Percentiles rank a stretch among this genome's conserved stretches.
Evolutionary conservation across 208 protist genomes (phyloP).

Genomic region (Leishmania turanica): DNA sequence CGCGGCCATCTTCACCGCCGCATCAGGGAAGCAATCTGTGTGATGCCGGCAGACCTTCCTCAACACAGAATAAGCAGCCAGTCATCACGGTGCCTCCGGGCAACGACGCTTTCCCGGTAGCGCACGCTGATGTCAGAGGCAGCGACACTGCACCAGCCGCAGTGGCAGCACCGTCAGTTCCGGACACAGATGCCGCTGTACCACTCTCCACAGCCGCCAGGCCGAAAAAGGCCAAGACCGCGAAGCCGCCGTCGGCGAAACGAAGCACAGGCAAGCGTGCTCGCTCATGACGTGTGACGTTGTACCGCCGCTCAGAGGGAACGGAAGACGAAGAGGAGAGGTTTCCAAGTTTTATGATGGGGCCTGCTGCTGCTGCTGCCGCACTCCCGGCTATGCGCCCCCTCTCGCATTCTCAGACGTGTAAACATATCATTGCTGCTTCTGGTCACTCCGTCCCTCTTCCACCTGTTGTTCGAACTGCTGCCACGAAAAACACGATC

Average conservation of each 20-base stretch:
- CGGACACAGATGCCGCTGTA: neutral
- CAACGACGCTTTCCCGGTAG: neutral
- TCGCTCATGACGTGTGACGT: slow-evolving; percentile 2
- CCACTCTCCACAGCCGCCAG: neutral
- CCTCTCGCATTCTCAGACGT: neutral
- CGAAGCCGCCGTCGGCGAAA: neutral
- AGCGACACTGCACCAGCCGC: neutral
- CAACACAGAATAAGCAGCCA: neutral
- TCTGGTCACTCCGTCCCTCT: neutral
- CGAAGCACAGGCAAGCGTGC: slow-evolving; percentile 10
- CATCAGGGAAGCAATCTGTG: neutral
- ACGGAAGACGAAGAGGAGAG: neutral
- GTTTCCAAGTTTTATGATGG: neutral
- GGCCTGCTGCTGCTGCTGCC: neutral
- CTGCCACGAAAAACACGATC: neutral
- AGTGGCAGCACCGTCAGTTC: neutral
- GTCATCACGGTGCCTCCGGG: neutral
- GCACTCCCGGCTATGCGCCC: neutral
- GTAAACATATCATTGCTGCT: neutral
- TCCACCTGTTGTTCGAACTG: neutral
- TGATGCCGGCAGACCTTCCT: neutral
- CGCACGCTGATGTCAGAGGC: neutral
- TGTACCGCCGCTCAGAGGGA: neutral
- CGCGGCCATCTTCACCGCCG: neutral
- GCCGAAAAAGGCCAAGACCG: neutral